These are phyloP conservation scores for Durusdinium trenchii DNA, from an alignment of 73 alveolate species.

Conservation along the genomic window DNA sequence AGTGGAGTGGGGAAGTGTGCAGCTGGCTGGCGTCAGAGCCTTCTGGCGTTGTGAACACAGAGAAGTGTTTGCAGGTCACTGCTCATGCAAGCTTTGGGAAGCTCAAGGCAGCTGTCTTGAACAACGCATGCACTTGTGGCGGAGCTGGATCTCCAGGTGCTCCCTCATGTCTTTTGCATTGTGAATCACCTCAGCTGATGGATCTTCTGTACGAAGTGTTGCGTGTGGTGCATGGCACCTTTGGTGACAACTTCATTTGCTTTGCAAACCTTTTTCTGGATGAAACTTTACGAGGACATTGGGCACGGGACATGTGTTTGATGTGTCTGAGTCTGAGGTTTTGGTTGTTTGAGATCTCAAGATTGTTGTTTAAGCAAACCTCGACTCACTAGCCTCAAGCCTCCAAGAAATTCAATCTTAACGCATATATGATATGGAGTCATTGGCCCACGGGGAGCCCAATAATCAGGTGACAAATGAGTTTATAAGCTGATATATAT, in stretches of 20 bases:
- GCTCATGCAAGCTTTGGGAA: neutral
- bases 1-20: neutral
- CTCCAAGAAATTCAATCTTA: too few relatives aligned
- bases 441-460: too few relatives aligned
- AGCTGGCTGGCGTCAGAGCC: neutral
- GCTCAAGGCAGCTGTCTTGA: neutral
- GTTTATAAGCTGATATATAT: too few relatives aligned
- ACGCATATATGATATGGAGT: too few relatives aligned
- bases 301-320: too few relatives aligned
- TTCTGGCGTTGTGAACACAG: neutral
- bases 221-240: neutral
- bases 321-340: too few relatives aligned
- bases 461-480: too few relatives aligned
- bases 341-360: too few relatives aligned
- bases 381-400: too few relatives aligned
- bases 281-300: neutral
- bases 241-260: neutral
- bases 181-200: neutral
- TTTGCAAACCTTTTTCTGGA: neutral
- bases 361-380: too few relatives aligned
- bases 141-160: neutral
- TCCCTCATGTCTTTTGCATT: neutral
- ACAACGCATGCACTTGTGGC: neutral
- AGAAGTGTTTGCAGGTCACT: neutral
- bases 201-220: neutral